Conservation (phyloP, 1,284 basidiomycete species). For the Caloboletus inedulis region DNA sequence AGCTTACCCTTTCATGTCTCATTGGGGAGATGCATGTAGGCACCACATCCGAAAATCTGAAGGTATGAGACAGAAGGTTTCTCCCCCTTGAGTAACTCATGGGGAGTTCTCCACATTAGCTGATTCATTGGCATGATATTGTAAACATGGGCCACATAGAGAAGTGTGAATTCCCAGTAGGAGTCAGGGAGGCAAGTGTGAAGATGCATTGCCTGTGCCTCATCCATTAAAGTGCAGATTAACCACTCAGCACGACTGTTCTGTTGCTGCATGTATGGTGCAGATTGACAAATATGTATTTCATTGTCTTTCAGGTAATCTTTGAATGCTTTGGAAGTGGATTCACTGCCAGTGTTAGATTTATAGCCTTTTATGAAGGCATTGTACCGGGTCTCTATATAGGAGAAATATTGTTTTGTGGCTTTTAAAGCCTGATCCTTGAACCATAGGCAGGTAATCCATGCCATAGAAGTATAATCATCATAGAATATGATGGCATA, state of each 20-base stretch:
- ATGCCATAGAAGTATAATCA: neutral
- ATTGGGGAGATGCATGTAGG: too few relatives aligned
- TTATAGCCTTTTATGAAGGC: too few relatives aligned
- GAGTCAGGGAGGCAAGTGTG: neutral
- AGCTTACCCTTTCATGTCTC: too few relatives aligned
- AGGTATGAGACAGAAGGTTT: too few relatives aligned
- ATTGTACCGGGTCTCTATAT: neutral
- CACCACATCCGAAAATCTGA: too few relatives aligned
- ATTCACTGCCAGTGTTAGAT: neutral
- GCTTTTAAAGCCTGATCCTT: neutral
- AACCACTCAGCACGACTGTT: neutral
- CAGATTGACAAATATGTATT: too few relatives aligned
- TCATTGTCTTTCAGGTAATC: too few relatives aligned
- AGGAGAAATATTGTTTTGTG: neutral
- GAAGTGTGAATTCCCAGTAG: neutral
- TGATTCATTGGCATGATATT: neutral
- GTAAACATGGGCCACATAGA: neutral
- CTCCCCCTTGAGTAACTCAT: too few relatives aligned
- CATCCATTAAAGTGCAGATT: neutral
- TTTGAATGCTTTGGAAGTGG: neutral
- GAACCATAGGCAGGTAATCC: accelerated
- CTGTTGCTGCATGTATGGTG: neutral
- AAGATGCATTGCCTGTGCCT: neutral
- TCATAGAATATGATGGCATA: neutral
- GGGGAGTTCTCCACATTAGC: too few relatives aligned